Percentiles rank a stretch among this genome's conserved stretches.
Conservation (phyloP, 352 stramenopile species). For the Phytophthora citrophthora region DNA sequence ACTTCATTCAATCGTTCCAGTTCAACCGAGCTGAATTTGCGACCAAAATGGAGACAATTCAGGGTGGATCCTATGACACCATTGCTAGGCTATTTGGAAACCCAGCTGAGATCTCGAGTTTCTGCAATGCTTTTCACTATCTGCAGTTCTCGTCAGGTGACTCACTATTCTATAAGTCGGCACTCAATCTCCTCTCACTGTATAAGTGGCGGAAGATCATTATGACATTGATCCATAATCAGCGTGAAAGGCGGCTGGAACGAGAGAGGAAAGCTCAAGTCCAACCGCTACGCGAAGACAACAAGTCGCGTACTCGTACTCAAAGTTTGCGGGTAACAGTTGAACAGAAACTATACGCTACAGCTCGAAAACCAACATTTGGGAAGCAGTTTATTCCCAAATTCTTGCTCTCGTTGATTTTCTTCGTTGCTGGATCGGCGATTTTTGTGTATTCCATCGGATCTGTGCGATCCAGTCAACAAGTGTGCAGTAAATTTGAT, state of each 20-base stretch:
- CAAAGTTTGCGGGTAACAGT: constrained; percentile 15
- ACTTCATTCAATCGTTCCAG: constrained; percentile 47
- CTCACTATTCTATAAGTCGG: constrained; percentile 38
- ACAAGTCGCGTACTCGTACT: not conserved
- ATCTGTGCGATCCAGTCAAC: constrained; percentile 22
- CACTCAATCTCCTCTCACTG: constrained; percentile 44
- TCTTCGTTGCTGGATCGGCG: constrained; percentile 32
- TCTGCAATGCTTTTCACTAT: constrained; percentile 53
- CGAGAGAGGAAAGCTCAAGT: constrained; percentile 17
- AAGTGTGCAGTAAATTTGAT: constrained; percentile 36
- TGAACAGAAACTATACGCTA: constrained; percentile 14
- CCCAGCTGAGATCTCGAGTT: constrained; percentile 44
- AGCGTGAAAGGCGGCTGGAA: constrained; percentile 20
- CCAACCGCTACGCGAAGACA: constrained; percentile 14
- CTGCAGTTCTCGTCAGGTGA: constrained; percentile 42
- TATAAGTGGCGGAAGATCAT: constrained; percentile 57
- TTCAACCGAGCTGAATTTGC: constrained; percentile 49
- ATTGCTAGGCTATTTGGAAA: constrained; percentile 54
- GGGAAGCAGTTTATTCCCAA: constrained; percentile 29
- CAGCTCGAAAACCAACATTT: constrained; percentile 15
- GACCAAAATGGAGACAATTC: constrained; percentile 39
- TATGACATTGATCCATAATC: constrained; percentile 28
- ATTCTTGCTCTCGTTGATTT: constrained; percentile 34
- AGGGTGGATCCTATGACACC: constrained; percentile 39
- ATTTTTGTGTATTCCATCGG: constrained; percentile 46